Conservation (phyloP, 2,329 filamentous ascomycete species). For the Venturia pyrina region DNA sequence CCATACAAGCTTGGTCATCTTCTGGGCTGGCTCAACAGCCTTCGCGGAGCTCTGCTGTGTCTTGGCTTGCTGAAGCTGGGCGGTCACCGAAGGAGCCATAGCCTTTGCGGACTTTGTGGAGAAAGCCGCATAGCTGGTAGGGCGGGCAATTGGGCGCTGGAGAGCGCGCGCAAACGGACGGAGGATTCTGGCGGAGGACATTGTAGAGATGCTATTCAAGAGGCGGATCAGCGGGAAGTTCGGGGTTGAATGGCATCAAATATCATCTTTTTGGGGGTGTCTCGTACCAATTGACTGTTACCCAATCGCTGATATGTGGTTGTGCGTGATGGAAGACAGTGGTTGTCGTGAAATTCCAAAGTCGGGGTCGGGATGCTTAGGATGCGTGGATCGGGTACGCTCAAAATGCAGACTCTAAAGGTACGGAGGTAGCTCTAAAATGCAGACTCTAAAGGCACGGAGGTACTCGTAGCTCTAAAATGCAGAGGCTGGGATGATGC, state of each 20-base stretch:
- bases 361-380: background rate
- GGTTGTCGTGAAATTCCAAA: background rate
- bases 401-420: background rate
- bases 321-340: background rate
- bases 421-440: background rate
- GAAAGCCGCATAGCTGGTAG: constrained; percentile 21
- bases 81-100: constrained; percentile 11
- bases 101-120: constrained; percentile 12
- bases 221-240: background rate
- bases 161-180: constrained; percentile 29
- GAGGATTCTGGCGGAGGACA: constrained; percentile 26
- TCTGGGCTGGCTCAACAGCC: constrained; percentile 6
- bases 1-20: constrained; percentile 11
- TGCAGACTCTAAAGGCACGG: background rate
- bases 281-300: constrained; percentile 10
- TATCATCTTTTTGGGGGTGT: background rate
- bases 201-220: background rate
- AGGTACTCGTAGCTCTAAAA: background rate
- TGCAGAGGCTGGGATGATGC: too few relatives aligned
- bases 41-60: background rate
- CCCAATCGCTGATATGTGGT: background rate
- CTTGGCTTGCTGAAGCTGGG: background rate
- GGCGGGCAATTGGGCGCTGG: constrained; percentile 29
- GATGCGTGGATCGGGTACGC: background rate
- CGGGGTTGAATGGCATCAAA: background rate